Base-by-base conservation (phyloP, 441 rosid species). In the Jatropha podagrica region DNA sequence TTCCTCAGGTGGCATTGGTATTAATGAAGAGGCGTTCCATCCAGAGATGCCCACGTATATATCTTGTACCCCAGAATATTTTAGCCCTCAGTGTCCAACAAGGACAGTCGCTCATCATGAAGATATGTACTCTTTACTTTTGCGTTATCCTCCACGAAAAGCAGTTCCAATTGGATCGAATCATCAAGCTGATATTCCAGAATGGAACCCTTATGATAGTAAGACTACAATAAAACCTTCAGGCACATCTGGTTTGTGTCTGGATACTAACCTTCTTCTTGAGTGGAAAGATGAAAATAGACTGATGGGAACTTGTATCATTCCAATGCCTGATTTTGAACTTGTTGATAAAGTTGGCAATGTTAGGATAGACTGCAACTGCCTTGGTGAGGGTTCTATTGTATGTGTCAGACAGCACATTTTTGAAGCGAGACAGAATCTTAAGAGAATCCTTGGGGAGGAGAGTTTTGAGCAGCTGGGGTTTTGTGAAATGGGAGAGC, bases 111-210 rank as follows among this genome's bases (percentile, higher is more conserved):
- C 63, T 52, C 23, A 26, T 12, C 65, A 14, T 56, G 71, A 65
- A 32, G 77, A 73, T 61, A 51, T 26, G 9, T 83, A 85, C 77
- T 79, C 89, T 68, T 85, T 80, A 42, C 83, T 74, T 79, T 40
- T 73, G 80, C 70, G 77, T 62, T 77, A 70, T 48, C 82, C 90
- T 46, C 91, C 94, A n/a, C 75, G 80, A 58, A 90, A 87, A 76
- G 70, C 62, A 44, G 91, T 92, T 69, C 95, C 89, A 46, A 46
- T 90, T 59, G 97, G 97, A 69, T 71, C 85, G 11, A 78, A 84
- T 75, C 83, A 89, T 85, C 97, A 92, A 75, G 95, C 89, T 68
- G 78, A 74, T 71, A 79, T 92, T 68, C 91, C 93, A 68, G 80
- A 79, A 41, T 90, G 89, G 83, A 79, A 52, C 65, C 75, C 64